These are phyloP conservation scores for Anthracocystis panici-leucophaei DNA, from an alignment of 1,284 basidiomycete genomes.

Conservation along the genomic window DNA sequence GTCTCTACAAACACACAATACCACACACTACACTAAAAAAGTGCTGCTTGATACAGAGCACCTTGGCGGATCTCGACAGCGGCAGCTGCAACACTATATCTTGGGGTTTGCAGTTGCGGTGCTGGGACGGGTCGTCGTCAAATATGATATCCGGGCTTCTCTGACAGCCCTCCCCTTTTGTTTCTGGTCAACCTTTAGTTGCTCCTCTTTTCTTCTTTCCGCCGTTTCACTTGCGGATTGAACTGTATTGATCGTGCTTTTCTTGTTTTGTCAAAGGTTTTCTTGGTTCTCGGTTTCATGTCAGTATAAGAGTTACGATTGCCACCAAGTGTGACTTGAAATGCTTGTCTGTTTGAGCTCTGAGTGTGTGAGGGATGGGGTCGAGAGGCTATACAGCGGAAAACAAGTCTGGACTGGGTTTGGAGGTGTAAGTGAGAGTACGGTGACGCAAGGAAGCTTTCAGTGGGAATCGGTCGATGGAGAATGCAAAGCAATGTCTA, in stretches of 20 bases:
- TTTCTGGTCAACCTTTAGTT: neutral
- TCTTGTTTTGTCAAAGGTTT: constrained; percentile 13
- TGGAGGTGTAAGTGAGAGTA: neutral
- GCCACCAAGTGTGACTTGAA: neutral
- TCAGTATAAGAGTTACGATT: neutral
- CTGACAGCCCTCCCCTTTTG: neutral
- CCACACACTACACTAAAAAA: constrained; percentile 6
- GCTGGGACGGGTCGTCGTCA: neutral
- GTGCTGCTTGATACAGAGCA: constrained; percentile 11
- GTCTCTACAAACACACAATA: constrained; percentile 1
- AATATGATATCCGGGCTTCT: constrained; percentile 35
- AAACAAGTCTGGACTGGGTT: neutral
- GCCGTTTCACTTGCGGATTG: constrained; percentile 16
- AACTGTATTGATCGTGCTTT: constrained; percentile 28
- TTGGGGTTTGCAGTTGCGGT: too few species aligned
- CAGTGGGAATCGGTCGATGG: constrained; percentile 6
- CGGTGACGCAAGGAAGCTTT: constrained; percentile 1
- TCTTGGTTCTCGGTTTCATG: neutral
- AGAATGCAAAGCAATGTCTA: neutral
- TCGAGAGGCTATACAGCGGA: neutral
- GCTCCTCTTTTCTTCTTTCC: constrained; percentile 9
- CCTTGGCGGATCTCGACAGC: constrained; percentile 6
- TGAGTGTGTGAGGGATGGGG: neutral
- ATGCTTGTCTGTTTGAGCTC: neutral
- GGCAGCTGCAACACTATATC: neutral